Conservation (phyloP, 2,329 filamentous ascomycete genomes). For the Macrophomina tecta region DNA sequence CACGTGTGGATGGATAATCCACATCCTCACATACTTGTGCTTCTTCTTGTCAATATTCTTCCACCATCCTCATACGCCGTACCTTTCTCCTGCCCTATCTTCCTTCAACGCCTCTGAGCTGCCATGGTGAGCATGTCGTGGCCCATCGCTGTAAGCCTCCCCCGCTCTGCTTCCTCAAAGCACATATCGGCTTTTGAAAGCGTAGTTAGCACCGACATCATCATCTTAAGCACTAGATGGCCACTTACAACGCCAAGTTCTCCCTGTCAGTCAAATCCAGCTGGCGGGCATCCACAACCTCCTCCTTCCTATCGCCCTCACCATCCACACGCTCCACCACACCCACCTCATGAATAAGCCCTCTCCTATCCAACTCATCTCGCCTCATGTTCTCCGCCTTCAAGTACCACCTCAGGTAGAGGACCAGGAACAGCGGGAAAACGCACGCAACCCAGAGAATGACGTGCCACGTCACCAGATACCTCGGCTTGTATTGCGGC, state of each 20-base stretch:
- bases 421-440: constrained; percentile 48
- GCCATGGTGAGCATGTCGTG: no score
- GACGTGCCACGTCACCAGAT: constrained; percentile 40
- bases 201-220: background rate
- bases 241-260: constrained; percentile 28
- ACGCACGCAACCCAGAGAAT: constrained; percentile 46
- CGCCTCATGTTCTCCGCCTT: constrained; percentile 49
- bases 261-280: constrained; percentile 27
- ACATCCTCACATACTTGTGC: no score
- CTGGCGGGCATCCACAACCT: constrained; percentile 9
- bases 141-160: background rate
- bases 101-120: no score
- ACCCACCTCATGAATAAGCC: constrained; percentile 31
- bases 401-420: constrained; percentile 50
- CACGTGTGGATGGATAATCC: no score
- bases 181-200: background rate
- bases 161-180: background rate
- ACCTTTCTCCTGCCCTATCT: no score
- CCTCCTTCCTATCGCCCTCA: constrained; percentile 6
- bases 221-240: no score
- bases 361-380: constrained; percentile 33
- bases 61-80: no score
- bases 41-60: no score
- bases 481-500: constrained; percentile 34
- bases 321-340: constrained; percentile 1